These are phyloP conservation scores for Cladosporium sp. DNA, from an alignment of 2,329 filamentous ascomycete species.

Conservation along the genomic window DNA sequence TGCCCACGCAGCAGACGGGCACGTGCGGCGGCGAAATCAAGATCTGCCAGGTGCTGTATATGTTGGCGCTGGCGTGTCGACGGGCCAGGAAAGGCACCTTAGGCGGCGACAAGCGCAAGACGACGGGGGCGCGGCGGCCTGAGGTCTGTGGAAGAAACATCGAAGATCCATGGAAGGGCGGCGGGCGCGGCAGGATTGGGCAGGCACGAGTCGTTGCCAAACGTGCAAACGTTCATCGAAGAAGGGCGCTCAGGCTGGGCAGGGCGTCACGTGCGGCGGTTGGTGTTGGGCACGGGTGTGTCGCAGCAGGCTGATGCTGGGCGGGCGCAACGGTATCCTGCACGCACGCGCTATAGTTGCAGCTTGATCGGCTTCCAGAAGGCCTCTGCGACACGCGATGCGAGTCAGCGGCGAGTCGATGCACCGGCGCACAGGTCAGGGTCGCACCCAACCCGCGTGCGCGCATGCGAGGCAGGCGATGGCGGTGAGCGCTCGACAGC, in stretches of 20 bases:
- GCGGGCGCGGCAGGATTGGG: no score
- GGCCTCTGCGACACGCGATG: background rate
- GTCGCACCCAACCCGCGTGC: no score
- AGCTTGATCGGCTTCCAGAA: constrained; percentile 10
- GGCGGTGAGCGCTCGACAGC: no score
- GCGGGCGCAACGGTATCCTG: background rate
- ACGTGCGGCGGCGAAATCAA: background rate
- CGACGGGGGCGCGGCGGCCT: background rate
- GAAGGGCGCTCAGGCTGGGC: no score
- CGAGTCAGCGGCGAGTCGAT: background rate
- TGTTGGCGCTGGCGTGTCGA: no score
- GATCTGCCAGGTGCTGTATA: background rate
- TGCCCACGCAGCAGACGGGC: background rate
- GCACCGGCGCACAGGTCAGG: background rate
- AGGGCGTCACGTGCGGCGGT: background rate
- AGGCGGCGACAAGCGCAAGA: no score
- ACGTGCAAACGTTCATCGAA: no score
- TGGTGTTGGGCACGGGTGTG: background rate
- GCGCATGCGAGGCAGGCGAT: no score
- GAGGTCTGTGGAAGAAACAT: constrained; percentile 2
- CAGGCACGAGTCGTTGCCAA: no score
- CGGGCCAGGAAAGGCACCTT: no score
- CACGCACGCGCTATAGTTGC: constrained; percentile 4
- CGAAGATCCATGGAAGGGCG: constrained; percentile 8
- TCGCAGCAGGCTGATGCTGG: constrained; percentile 3